Evolutionary conservation across 192 early-diverging fungal genomes (phyloP).

Genomic region (Phlyctochytrium planicorne): DNA sequence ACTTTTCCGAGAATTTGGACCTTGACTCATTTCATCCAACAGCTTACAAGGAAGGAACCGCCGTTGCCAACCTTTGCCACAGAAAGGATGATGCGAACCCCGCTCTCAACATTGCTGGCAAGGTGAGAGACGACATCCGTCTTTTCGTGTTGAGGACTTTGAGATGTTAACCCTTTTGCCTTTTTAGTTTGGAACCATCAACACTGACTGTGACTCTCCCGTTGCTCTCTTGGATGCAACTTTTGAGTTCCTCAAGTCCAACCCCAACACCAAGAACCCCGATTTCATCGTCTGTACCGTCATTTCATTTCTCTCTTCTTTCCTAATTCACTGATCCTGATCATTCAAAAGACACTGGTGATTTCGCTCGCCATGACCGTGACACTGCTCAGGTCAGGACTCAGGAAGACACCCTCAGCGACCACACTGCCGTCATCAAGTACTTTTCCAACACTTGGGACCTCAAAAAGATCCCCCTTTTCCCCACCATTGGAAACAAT

Average conservation of each 20-base stretch:
- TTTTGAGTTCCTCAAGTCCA: slow-evolving; percentile 21
- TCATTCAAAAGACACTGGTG: slow-evolving; percentile 24
- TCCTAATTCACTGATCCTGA: not conserved
- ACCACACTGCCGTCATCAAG: slow-evolving; percentile 19
- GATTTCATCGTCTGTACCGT: slow-evolving; percentile 30
- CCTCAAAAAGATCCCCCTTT: slow-evolving; percentile 13
- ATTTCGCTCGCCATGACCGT: slow-evolving; percentile 37
- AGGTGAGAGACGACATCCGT: not conserved
- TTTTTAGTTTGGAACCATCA: slow-evolving; percentile 21
- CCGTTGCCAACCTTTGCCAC: slow-evolving; percentile 23
- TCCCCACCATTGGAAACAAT: slow-evolving; percentile 36
- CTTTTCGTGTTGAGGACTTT: too few relatives aligned
- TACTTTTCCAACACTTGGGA: slow-evolving; percentile 17
- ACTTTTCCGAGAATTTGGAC: too few relatives aligned
- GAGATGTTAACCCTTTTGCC: not conserved
- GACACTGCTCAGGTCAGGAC: slow-evolving; percentile 12
- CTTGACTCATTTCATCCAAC: too few relatives aligned
- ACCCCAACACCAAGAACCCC: slow-evolving; percentile 14
- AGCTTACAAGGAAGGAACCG: slow-evolving; percentile 23
- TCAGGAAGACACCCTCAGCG: slow-evolving; percentile 1
- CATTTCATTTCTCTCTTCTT: not conserved
- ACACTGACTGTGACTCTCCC: slow-evolving; percentile 28
- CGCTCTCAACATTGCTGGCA: slow-evolving; percentile 20
- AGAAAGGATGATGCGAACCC: slow-evolving; percentile 7
- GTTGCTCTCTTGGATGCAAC: slow-evolving; percentile 24